These are phyloP conservation scores for Trichoderma guizhouense DNA, from an alignment of 2,329 filamentous ascomycete species.

Conservation along the genomic window DNA sequence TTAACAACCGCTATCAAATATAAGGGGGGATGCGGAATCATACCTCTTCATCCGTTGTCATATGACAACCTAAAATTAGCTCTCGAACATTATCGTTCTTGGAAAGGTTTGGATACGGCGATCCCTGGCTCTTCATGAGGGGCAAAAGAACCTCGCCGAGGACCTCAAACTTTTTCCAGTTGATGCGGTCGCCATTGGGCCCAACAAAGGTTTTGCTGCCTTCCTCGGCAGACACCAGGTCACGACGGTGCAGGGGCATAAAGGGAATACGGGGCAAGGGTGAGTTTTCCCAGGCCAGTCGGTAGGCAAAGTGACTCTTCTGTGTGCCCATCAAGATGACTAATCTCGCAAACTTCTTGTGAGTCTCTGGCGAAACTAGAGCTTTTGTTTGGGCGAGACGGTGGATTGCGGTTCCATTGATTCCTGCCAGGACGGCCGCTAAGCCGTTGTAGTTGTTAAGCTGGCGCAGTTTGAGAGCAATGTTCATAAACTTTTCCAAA, in stretches of 20 bases:
- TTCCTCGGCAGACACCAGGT: constrained; percentile 88
- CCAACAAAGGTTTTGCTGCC: constrained; percentile 88
- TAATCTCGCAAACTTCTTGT: constrained; percentile 83
- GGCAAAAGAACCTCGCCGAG: constrained; percentile 87
- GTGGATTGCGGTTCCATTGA: constrained; percentile 84
- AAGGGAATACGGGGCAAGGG: constrained; percentile 88
- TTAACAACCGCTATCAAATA: not conserved
- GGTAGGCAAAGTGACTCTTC: constrained; percentile 90
- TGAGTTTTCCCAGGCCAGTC: constrained; percentile 96
- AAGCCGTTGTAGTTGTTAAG: constrained; percentile 97
- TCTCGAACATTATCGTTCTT: constrained; percentile 69
- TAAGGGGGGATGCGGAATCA: constrained; percentile 32
- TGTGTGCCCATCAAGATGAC: constrained; percentile 90
- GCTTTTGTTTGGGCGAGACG: constrained; percentile 76
- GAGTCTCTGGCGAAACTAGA: constrained; percentile 65
- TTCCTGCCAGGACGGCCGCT: constrained; percentile 88
- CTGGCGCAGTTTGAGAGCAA: constrained; percentile 80
- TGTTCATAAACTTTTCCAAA: constrained; percentile 91
- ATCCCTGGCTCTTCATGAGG: constrained; percentile 87
- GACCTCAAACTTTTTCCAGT: constrained; percentile 98
- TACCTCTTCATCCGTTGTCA: constrained; percentile 86
- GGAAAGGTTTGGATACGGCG: constrained; percentile 70
- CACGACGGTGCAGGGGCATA: constrained; percentile 81
- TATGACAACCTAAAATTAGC: constrained; percentile 75
- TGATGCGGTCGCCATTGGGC: constrained; percentile 69